Evolutionary conservation across 73 alveolate genomes (phyloP).

Genomic region (Effrenium voratum): DNA sequence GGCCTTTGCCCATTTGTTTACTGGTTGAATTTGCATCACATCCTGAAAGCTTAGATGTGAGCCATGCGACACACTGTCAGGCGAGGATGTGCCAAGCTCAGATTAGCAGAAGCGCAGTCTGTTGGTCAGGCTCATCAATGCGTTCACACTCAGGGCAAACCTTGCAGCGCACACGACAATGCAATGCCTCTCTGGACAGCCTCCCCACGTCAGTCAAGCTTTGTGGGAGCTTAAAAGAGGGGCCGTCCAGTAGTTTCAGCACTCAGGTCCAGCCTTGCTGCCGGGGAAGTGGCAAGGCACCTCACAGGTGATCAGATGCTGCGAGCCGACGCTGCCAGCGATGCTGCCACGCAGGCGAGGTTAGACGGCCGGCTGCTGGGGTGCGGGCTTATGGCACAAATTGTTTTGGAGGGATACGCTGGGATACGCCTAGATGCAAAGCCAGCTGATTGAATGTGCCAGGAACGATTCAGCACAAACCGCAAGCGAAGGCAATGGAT

Average conservation of each 20-base stretch:
- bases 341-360: slow-evolving; percentile 18
- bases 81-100: not conserved
- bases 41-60: not conserved
- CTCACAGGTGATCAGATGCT: not conserved
- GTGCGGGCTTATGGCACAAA: too few species aligned
- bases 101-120: too few species aligned
- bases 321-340: slow-evolving; percentile 23
- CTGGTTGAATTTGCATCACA: too few species aligned
- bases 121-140: too few species aligned
- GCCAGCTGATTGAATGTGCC: too few species aligned
- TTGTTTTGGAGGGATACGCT: too few species aligned
- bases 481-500: too few species aligned
- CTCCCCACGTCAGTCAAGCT: not conserved
- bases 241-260: not conserved
- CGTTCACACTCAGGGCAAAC: not conserved
- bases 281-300: slow-evolving; percentile 41
- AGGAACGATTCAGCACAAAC: too few species aligned
- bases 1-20: too few species aligned
- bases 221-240: not conserved
- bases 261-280: slow-evolving; percentile 34
- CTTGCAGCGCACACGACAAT: not conserved
- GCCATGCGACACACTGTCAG: not conserved
- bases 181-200: not conserved
- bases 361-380: too few species aligned
- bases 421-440: too few species aligned